These are phyloP conservation scores for Saccharomycopsis schoenii DNA, from an alignment of 805 yeast genomes.

Conservation along the genomic window DNA sequence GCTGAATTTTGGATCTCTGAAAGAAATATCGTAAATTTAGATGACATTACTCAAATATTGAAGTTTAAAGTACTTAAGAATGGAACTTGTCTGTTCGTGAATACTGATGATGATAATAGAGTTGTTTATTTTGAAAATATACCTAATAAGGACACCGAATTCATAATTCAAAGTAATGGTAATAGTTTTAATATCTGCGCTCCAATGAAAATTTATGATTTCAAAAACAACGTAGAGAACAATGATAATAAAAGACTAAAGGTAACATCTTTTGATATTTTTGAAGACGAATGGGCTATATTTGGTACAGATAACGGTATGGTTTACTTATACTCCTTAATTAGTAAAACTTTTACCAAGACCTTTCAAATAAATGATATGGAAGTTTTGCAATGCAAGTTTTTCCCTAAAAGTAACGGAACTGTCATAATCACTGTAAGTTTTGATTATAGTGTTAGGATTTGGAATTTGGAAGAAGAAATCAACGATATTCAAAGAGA, in stretches of 20 bases:
- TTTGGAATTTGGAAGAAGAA: constrained; percentile 49
- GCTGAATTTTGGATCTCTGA: constrained; percentile 9
- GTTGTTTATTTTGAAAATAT: background rate
- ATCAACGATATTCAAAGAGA: constrained; percentile 21
- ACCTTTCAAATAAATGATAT: constrained; percentile 4
- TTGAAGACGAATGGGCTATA: background rate
- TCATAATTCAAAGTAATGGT: background rate
- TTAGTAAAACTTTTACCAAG: background rate
- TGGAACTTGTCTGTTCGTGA: background rate
- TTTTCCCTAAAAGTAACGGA: constrained; percentile 49
- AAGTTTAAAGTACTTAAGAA: background rate
- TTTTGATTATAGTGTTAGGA: constrained; percentile 44
- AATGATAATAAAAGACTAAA: background rate
- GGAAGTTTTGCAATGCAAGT: constrained; percentile 30
- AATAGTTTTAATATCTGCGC: background rate
- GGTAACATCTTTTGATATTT: constrained; percentile 1
- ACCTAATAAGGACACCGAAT: background rate
- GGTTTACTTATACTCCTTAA: constrained; percentile 1
- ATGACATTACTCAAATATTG: background rate
- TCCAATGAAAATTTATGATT: background rate
- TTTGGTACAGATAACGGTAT: constrained; percentile 2
- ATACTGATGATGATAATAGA: background rate
- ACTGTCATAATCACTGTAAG: constrained; percentile 52
- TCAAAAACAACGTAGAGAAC: background rate
- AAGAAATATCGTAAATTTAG: constrained; percentile 1